Base-by-base conservation (phyloP, 768 basidiomycete species). In the Leccinum subtestaceum region DNA sequence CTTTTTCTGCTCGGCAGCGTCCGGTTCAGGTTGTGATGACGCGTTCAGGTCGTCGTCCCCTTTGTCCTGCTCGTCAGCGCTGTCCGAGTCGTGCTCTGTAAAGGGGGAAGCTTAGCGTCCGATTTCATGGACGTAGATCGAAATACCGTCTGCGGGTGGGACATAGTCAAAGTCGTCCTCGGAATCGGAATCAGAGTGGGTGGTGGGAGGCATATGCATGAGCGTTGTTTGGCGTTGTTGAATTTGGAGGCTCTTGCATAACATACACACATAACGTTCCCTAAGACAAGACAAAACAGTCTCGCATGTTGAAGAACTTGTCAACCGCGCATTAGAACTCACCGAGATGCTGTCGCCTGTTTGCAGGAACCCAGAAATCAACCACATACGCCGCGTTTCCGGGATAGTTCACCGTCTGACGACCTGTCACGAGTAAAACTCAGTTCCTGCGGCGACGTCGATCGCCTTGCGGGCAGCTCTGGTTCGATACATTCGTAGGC, bases 111-210 rank as follows among this genome's bases (percentile, higher is more conserved):
- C 15, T 67, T 38, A 60, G 58, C 36, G 11, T 29, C 7, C 1
- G 12, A 19, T 2, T 46, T 7, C 5, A 21, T 3, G 46, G 3
- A 23, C 3, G 47, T 8, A 29, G 25, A 13, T 7, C 5, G 27
- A 56, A 55, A 56, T 60, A 81, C 74, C 73, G n/a, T 80, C 74
- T 25, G 65, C 74, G 21, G 77, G 75, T 19, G 88, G 89, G 17
- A 85, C 76, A 56, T 88, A 91, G 70, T 91, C 89, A 17, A 48
- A 17, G n/a, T 77, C 78, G 60, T 86, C 82, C 65, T 87, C 87
- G 23, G 84, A 86, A 65, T 88, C 87, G 27, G 84, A 86, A 64
- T 88, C 87, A 3, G 83, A 82, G 57, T 78, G 68, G 55, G 66
- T 63, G 59, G 52, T 65, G 61, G 62, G 31, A 1, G 53, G 52